Evolutionary conservation across 441 rosid genomes (phyloP).

Genomic region (Sinapis alba): DNA sequence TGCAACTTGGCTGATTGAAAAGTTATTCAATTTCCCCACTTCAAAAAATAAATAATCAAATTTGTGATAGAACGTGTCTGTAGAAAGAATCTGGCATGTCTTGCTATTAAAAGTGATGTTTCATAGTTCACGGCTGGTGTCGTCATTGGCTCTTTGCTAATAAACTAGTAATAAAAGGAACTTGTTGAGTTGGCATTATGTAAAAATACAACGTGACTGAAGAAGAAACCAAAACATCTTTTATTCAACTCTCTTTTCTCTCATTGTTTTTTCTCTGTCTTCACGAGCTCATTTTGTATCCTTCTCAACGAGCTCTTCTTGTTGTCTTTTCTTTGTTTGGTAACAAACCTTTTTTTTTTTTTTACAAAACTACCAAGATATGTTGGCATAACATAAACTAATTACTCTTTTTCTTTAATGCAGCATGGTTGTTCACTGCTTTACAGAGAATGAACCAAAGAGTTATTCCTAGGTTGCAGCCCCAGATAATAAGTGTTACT

Average conservation of each 20-base stretch:
- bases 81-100: slow-evolving; percentile 17
- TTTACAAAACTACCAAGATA: background rate
- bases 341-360: background rate
- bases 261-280: background rate
- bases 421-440: slow-evolving; percentile 11
- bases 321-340: background rate
- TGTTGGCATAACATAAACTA: background rate
- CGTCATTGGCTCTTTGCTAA: slow-evolving; percentile 27
- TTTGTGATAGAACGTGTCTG: background rate
- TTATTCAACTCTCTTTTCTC: background rate
- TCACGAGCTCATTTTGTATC: slow-evolving; percentile 13
- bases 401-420: slow-evolving; percentile 7
- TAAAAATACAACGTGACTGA: slow-evolving; percentile 12
- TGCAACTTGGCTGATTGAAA: background rate
- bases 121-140: slow-evolving; percentile 35
- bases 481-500: slow-evolving; percentile 19
- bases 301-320: background rate
- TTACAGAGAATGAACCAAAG: slow-evolving; percentile 13
- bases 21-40: background rate
- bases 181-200: slow-evolving; percentile 18
- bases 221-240: slow-evolving; percentile 10
- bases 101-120: slow-evolving; percentile 26
- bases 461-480: slow-evolving; percentile 12
- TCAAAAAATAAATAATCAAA: no score
- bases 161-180: slow-evolving; percentile 19